phyloP scores from a whole-genome alignment of 1,284 basidiomycete species.

The Austroboletus novae-zelandiae region DNA sequence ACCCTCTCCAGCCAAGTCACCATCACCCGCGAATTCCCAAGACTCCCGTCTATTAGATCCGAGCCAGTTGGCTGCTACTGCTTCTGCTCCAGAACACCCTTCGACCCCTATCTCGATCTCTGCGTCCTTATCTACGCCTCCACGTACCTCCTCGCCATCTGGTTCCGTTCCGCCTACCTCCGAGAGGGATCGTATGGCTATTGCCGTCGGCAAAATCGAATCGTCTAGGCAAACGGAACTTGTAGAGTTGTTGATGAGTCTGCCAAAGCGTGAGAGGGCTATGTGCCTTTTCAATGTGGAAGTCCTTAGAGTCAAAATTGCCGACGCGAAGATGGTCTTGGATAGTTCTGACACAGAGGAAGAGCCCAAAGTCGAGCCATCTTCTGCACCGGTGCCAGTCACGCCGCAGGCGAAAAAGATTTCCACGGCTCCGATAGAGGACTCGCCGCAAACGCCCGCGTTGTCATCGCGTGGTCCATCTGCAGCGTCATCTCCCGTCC shows the following conservation, averaged over 20 bases:
- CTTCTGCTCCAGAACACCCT: slow-evolving; percentile 79
- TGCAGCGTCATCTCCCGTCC: slow-evolving; percentile 65
- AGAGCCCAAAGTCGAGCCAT: slow-evolving; percentile 31
- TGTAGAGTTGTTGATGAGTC: slow-evolving; percentile 76
- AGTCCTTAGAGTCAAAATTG: slow-evolving; percentile 73
- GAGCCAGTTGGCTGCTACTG: slow-evolving; percentile 62
- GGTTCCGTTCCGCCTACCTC: slow-evolving; percentile 69
- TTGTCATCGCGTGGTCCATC: slow-evolving; percentile 70
- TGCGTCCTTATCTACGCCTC: slow-evolving; percentile 69
- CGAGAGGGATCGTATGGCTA: slow-evolving; percentile 73
- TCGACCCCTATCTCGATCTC: slow-evolving; percentile 77
- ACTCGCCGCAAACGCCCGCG: slow-evolving; percentile 68
- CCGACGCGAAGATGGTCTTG: slow-evolving; percentile 78
- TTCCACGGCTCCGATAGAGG: slow-evolving; percentile 38
- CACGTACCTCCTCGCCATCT: slow-evolving; percentile 76
- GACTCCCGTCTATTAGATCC: slow-evolving; percentile 63
- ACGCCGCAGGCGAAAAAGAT: slow-evolving; percentile 64
- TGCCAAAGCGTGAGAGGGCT: slow-evolving; percentile 85
- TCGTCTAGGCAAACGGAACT: slow-evolving; percentile 54
- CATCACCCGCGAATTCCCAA: slow-evolving; percentile 53
- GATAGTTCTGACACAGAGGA: slow-evolving; percentile 66
- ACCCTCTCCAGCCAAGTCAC: slow-evolving; percentile 44
- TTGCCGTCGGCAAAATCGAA: slow-evolving; percentile 65
- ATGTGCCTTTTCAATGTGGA: slow-evolving; percentile 89
- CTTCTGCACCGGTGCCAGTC: slow-evolving; percentile 35